Percentiles rank a stretch among this genome's conserved stretches.
These are phyloP conservation scores for Puccinia polysora DNA, from an alignment of 1,284 basidiomycete species.

Conservation along the genomic window DNA sequence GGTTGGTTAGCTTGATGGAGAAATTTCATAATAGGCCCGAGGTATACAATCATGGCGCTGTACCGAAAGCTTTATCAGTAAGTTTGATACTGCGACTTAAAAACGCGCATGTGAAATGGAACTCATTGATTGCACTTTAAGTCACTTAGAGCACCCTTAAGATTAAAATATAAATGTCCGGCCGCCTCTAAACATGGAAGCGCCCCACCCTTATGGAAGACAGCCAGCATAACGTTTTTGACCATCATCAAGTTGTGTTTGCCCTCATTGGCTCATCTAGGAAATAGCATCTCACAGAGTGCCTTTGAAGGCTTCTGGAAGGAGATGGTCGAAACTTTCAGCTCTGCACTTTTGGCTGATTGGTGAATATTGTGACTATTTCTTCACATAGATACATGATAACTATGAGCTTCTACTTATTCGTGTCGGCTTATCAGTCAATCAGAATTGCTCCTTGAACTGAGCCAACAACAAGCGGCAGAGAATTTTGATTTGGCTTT, in stretches of 20 bases:
- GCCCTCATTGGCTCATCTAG: background rate
- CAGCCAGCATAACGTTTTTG: slow-evolving; percentile 57
- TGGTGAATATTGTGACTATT: slow-evolving; percentile 59
- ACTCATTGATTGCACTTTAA: slow-evolving; percentile 50
- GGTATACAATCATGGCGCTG: slow-evolving; percentile 73
- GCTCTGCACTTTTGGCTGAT: slow-evolving; percentile 75
- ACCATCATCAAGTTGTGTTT: slow-evolving; percentile 39
- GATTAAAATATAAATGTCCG: slow-evolving; percentile 90
- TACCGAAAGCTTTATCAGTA: slow-evolving; percentile 76
- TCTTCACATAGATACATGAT: background rate
- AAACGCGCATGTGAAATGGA: background rate
- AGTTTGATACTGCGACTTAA: slow-evolving; percentile 49
- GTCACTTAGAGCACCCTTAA: slow-evolving; percentile 84
- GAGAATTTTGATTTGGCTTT: slow-evolving; percentile 81
- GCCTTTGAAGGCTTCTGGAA: slow-evolving; percentile 72
- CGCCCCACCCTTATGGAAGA: slow-evolving; percentile 84
- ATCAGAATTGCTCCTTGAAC: slow-evolving; percentile 59
- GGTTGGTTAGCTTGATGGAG: slow-evolving; percentile 63
- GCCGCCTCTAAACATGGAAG: slow-evolving; percentile 75
- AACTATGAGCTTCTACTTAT: background rate
- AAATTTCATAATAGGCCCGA: slow-evolving; percentile 62
- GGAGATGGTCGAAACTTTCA: slow-evolving; percentile 75
- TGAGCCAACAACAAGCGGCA: slow-evolving; percentile 68
- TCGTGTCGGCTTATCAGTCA: slow-evolving; percentile 55
- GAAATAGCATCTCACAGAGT: slow-evolving; percentile 61